Evolutionary conservation across 257 asterid genomes (phyloP).

Genomic region (Vinca minor): DNA sequence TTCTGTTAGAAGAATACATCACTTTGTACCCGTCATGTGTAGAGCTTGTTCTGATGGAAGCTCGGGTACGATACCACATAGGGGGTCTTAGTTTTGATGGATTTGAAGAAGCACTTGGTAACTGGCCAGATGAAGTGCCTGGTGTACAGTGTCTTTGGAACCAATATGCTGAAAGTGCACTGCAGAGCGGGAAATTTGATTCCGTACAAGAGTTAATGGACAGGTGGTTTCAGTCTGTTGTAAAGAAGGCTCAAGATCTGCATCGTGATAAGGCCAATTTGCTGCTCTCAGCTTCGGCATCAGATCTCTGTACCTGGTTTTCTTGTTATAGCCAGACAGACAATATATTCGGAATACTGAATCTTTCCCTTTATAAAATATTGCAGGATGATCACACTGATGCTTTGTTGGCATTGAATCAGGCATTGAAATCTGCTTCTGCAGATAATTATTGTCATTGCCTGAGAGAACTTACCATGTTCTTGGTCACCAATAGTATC

Average conservation of each 20-base stretch:
- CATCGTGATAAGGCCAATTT: slow-evolving; percentile 10
- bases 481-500: slow-evolving; percentile 17
- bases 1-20: slow-evolving; percentile 29
- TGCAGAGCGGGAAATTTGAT: slow-evolving; percentile 22
- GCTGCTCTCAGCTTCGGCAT: slow-evolving; percentile 14
- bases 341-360: slow-evolving; percentile 33
- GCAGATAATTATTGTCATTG: slow-evolving; percentile 31
- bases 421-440: slow-evolving; percentile 32
- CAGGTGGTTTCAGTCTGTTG: slow-evolving; percentile 29
- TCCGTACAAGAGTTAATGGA: slow-evolving; percentile 31
- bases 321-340: slow-evolving; percentile 21
- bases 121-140: slow-evolving; percentile 34
- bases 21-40: slow-evolving; percentile 37
- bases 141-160: slow-evolving; percentile 45
- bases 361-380: slow-evolving; percentile 31
- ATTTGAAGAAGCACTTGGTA: slow-evolving; percentile 35
- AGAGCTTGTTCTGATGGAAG: slow-evolving; percentile 41
- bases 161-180: slow-evolving; percentile 34
- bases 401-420: slow-evolving; percentile 28
- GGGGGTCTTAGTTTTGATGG: slow-evolving; percentile 26
- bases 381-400: slow-evolving; percentile 25
- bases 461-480: slow-evolving; percentile 32
- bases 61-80: slow-evolving; percentile 26
- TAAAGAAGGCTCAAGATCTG: slow-evolving; percentile 14
- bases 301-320: slow-evolving; percentile 24